Evolutionary conservation across 2,329 filamentous ascomycete species (phyloP).

Genomic region (Scedosporium dehoogii): DNA sequence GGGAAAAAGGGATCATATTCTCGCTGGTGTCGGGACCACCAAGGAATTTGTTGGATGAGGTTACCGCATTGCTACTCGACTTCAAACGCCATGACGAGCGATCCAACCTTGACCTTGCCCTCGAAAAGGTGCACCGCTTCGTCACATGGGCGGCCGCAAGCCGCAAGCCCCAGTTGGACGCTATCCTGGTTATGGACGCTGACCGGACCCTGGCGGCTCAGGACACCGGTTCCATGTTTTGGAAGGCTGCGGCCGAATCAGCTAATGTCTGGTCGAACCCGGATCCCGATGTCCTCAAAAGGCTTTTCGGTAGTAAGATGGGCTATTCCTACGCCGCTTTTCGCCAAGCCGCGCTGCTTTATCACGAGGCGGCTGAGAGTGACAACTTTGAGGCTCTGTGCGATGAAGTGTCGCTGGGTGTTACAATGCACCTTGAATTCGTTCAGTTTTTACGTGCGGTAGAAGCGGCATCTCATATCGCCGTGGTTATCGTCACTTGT

Average conservation of each 20-base stretch:
- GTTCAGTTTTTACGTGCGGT: neutral
- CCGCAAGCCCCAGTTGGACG: slow-evolving; percentile 26
- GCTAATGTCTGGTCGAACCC: neutral
- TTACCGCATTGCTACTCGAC: neutral
- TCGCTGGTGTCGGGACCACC: neutral
- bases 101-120: neutral
- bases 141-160: neutral
- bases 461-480: neutral
- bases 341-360: slow-evolving; percentile 40
- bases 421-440: neutral
- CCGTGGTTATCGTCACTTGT: neutral
- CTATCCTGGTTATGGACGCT: slow-evolving; percentile 45
- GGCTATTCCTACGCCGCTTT: slow-evolving; percentile 46
- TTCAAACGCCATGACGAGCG: neutral
- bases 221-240: slow-evolving; percentile 43
- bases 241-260: slow-evolving; percentile 19
- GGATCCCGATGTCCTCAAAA: slow-evolving; percentile 22
- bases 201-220: slow-evolving; percentile 43
- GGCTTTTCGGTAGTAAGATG: slow-evolving; percentile 34
- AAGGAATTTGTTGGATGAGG: neutral
- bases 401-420: neutral
- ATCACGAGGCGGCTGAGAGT: slow-evolving; percentile 32
- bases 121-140: neutral
- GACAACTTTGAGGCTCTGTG: slow-evolving; percentile 25
- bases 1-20: neutral